Evolutionary conservation across 164 flowering plant species (phyloP).

Genomic region (Protea cynaroides): DNA sequence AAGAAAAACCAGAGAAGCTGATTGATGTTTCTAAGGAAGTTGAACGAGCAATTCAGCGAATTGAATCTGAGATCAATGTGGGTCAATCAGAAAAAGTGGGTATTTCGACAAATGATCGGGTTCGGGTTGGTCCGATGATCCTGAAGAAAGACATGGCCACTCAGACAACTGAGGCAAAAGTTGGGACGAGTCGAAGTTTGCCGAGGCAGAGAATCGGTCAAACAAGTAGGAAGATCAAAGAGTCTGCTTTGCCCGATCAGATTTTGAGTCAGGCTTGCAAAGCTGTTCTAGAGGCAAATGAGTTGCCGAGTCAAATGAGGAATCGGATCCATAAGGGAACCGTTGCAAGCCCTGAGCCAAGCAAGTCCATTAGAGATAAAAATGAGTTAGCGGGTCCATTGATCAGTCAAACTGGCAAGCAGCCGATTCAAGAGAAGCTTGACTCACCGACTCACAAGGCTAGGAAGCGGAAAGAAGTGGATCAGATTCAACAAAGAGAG

Average conservation of each 20-base stretch:
- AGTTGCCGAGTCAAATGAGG: neutral
- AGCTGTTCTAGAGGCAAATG: neutral
- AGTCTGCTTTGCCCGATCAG: conserved; percentile 2
- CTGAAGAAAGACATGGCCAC: neutral
- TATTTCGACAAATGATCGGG: neutral
- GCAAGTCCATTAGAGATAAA: neutral
- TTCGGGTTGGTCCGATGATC: neutral
- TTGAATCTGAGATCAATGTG: conserved; percentile 14
- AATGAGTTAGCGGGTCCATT: neutral
- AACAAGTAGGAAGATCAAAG: neutral
- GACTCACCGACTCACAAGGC: neutral
- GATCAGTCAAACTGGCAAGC: neutral
- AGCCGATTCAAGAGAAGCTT: neutral
- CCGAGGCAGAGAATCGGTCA: neutral
- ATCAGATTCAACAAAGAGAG: neutral
- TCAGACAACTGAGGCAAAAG: neutral
- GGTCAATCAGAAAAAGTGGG: conserved; percentile 1
- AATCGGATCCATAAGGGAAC: neutral
- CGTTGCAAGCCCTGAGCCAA: neutral
- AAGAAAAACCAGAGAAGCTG: conserved; percentile 4
- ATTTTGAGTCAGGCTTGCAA: conserved; percentile 3
- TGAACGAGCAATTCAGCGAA: conserved; percentile 14
- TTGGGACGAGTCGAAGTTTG: neutral
- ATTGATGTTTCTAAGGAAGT: conserved; percentile 15
- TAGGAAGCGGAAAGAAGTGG: neutral